Evolutionary conservation across 345 rosid genomes (phyloP).

Genomic region (Excoecaria agallocha): DNA sequence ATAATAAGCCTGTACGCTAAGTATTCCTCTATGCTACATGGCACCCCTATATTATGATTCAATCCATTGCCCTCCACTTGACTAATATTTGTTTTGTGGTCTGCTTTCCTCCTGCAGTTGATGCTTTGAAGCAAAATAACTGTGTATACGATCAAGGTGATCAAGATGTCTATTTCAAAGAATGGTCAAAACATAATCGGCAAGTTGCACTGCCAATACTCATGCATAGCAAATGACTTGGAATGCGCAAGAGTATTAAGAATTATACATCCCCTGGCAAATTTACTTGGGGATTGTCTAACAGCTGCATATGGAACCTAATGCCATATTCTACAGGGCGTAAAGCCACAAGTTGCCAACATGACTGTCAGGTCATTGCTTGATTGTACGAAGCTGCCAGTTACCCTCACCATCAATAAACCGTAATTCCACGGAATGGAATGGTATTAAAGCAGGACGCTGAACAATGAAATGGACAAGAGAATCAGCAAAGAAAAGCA

Average conservation of each 20-base stretch:
- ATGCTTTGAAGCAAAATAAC: background rate
- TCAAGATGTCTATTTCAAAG: background rate
- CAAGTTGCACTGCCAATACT: background rate
- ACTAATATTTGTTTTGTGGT: background rate
- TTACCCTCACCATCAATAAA: slow-evolving; percentile 93
- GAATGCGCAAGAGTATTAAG: background rate
- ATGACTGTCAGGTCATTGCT: slow-evolving; percentile 34
- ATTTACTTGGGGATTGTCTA: background rate
- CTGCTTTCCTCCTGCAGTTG: background rate
- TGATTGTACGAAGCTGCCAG: slow-evolving; percentile 85
- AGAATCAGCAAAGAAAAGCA: background rate
- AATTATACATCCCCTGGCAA: background rate
- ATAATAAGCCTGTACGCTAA: slow-evolving; percentile 16
- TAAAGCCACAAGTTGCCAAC: background rate
- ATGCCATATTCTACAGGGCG: slow-evolving; percentile 1
- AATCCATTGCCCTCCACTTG: background rate
- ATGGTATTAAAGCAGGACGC: slow-evolving; percentile 96
- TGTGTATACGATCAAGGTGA: background rate
- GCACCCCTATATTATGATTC: background rate
- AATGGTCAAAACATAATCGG: background rate
- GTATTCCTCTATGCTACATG: slow-evolving; percentile 16
- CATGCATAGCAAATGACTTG: background rate
- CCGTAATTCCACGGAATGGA: slow-evolving; percentile 75
- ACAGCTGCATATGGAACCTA: background rate
- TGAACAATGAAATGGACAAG: slow-evolving; percentile 16